Evolutionary conservation across 139 green algal genomes (phyloP).

Genomic region (Asterochloris erici): DNA sequence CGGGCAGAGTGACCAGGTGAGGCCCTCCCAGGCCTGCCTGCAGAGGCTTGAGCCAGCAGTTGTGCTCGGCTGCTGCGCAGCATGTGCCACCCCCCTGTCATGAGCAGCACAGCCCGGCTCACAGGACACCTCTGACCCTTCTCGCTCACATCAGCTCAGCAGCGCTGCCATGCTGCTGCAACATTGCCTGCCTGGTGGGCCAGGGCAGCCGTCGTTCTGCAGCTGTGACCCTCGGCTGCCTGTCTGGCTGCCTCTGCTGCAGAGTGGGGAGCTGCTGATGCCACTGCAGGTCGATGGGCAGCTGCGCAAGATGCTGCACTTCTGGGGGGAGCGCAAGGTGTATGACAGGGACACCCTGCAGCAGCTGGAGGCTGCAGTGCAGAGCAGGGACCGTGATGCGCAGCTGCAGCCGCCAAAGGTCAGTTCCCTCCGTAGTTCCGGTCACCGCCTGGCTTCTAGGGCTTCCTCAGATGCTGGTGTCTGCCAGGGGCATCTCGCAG

Average conservation of each 20-base stretch:
- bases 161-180: too few relatives aligned
- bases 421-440: constrained; percentile 16
- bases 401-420: constrained; percentile 16
- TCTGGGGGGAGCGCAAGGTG: constrained; percentile 22
- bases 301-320: constrained; percentile 11
- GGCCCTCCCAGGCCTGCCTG: too few relatives aligned
- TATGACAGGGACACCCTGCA: constrained; percentile 19
- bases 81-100: too few relatives aligned
- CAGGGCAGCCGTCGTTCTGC: background rate
- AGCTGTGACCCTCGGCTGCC: background rate
- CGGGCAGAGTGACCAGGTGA: constrained; percentile 3
- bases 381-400: constrained; percentile 8
- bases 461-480: too few relatives aligned
- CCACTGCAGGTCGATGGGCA: constrained; percentile 18
- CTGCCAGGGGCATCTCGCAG: too few relatives aligned
- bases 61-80: background rate
- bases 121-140: too few relatives aligned
- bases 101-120: too few relatives aligned
- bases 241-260: background rate
- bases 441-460: constrained; percentile 17
- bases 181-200: too few relatives aligned
- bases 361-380: constrained; percentile 9
- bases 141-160: too few relatives aligned
- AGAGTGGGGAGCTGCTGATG: background rate
- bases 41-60: background rate